phyloP scores from a whole-genome alignment of 306 rosid species.

The Trifolium pratense region DNA sequence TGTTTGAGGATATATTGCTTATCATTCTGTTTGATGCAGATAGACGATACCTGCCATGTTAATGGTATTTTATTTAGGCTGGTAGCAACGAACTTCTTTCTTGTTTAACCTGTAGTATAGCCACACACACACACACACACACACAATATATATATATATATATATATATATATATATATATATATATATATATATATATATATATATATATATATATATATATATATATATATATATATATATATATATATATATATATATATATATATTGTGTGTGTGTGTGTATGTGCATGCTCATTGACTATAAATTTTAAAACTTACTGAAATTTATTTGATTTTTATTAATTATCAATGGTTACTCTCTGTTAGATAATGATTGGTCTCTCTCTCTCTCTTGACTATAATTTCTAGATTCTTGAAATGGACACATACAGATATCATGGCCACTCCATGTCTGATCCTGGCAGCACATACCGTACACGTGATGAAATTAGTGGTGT shows the following conservation, averaged over 20 bases:
- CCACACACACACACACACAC: neutral
- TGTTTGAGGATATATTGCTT: neutral
- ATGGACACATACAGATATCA: constrained; percentile 99
- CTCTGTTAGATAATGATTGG: constrained; percentile 19
- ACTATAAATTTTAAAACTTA: constrained; percentile 25
- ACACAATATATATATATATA: too few species aligned
- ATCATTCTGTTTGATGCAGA: constrained; percentile 4
- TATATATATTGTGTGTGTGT: too few species aligned
- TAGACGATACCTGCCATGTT: neutral
- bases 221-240: too few species aligned
- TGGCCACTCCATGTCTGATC: constrained; percentile 99
- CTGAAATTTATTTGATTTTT: neutral
- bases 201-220: too few species aligned
- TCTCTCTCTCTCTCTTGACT: constrained; percentile 36
- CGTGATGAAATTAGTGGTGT: constrained; percentile 96
- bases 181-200: too few species aligned
- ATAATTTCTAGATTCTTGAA: constrained; percentile 80
- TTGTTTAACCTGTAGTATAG: neutral
- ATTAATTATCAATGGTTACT: constrained; percentile 24
- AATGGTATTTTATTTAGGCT: constrained; percentile 5
- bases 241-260: too few species aligned
- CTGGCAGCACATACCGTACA: constrained; percentile 97
- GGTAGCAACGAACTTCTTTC: neutral
- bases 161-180: too few species aligned
- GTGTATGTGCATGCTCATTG: too few species aligned